Base-by-base conservation (phyloP, 169 alveolate species). In the Amoebophrya sp. region DNA sequence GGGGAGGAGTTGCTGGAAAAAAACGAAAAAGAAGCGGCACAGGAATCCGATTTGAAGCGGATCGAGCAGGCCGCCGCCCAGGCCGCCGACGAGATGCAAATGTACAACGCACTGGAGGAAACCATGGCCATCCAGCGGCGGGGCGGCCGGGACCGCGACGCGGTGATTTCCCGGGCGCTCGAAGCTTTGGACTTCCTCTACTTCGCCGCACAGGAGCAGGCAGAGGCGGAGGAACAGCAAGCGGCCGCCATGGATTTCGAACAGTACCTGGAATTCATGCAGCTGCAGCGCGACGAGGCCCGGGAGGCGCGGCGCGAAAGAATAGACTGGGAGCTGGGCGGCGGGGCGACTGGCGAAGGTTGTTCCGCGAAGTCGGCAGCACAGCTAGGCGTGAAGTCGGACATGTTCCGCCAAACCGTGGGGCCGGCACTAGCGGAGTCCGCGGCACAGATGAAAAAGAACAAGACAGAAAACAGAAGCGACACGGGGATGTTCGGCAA, bases 21-120 rank as follows among this genome's bases (percentile, higher is more conserved):
- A 66, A 2, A 66, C 38, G 35, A 66, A 25, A n/a, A 66, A 12
- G 54, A 41, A 12, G 54, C 54, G 12, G 54, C 2, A 12, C n/a
- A n/a, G n/a, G 83, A 18, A 7, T 2, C 7, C 35, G 18, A 7
- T 2, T 25, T 66, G 83, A 18, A n/a, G 32, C 38, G 35, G 18
- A 66, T 66, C 35, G 39, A 66, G 83, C 83, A 66, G 83, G 83
- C 83, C 35, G 83, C 83, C 35, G 35, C 1, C 7, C 7, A 25
- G 10, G 83, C 83, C 35, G 83, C 83, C 38, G 83, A 66, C 32
- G 39, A 66, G 32, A 66, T 66, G 83, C 83, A 25, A 2, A n/a
- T 66, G 83, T 25, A 66, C 32, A 25, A 66, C 38, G 83, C 83
- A n/a, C 83, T 66, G 29, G 83, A 66, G 83, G 83, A 66, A n/a